Conservation (phyloP, 306 rosid species). For the Sechiopsis laciniata region DNA sequence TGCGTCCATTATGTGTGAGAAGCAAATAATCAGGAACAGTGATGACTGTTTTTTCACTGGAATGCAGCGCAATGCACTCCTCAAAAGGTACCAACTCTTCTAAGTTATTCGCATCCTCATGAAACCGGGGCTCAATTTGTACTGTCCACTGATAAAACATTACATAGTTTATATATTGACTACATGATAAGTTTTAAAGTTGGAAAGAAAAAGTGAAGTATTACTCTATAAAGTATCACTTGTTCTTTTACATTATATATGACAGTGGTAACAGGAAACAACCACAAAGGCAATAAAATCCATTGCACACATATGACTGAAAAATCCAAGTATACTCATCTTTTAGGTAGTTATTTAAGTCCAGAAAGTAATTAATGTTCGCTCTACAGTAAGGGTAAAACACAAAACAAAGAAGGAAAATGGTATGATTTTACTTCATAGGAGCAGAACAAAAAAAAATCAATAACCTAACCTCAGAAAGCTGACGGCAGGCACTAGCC, state of each 20-base stretch:
- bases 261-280: neutral
- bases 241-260: neutral
- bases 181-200: neutral
- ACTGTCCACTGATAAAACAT: slow-evolving; percentile 74
- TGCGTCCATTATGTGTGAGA: slow-evolving; percentile 91
- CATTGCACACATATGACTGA: neutral
- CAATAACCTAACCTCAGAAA: slow-evolving; percentile 68
- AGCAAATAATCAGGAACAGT: slow-evolving; percentile 73
- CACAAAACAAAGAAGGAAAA: neutral
- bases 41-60: slow-evolving; percentile 62
- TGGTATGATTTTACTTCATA: neutral
- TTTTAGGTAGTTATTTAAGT: neutral
- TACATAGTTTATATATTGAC: slow-evolving; percentile 9
- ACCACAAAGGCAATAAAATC: neutral
- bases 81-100: slow-evolving; percentile 89
- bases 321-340: neutral
- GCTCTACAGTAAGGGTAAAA: neutral
- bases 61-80: slow-evolving; percentile 76
- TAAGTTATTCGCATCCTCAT: slow-evolving; percentile 78
- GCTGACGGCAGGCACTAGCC: slow-evolving; percentile 62
- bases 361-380: neutral
- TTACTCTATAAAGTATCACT: neutral
- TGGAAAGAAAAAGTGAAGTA: neutral
- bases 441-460: slow-evolving; percentile 26
- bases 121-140: slow-evolving; percentile 75